Evolutionary conservation across 257 asterid species (phyloP), one percentile per base, ranked within the genome.

Genomic region (Voacanga thouarsii): DNA sequence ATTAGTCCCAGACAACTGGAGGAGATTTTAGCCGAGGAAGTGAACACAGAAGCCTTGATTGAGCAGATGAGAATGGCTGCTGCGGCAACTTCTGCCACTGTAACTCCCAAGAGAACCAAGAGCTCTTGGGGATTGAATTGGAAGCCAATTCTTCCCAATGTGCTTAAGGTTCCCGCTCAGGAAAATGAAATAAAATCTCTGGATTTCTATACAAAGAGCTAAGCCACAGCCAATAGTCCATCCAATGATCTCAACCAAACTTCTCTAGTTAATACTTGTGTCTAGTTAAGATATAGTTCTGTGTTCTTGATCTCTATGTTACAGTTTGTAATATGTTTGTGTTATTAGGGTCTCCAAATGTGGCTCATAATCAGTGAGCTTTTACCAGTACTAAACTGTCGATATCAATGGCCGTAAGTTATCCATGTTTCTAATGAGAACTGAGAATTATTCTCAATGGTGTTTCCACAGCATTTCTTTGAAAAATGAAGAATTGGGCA

Each of bases 51-150:
- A 77, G 95, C 90, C 4, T 75, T 91, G 87, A 88, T 91, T 41
- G 91, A 91, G 87, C 91, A 87, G 45, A 88, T 91, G 93, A 91
- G 97, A 74, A 78, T 82, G 63, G 94, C 88, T 63, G 97, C 91
- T 3, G 83, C 82, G 55, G 50, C 89, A 28, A 87, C 53, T 69
- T 77, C 83, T 30, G 21, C 72, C 33, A 8, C 53, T 21, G n/a
- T 11, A 15, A 68, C 82, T 2, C 82, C 82, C 5, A 80, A 60
- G 72, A 79, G 80, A 37, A 70, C 21, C 9, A 85, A 63, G 75
- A 57, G 75, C 18, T 61, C 80, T n/a, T 85, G 88, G 83, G 88
- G 86, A 14, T 72, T 80, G 28, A 82, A 55, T 50, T 82, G 76
- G 86, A 85, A 79, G 69, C 83, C 84, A 6, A 71, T 73, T 73